Evolutionary conservation across 495 filamentous ascomycete genomes (phyloP), one percentile per base, ranked within the genome.

Genomic region (Tuber melanosporum): DNA sequence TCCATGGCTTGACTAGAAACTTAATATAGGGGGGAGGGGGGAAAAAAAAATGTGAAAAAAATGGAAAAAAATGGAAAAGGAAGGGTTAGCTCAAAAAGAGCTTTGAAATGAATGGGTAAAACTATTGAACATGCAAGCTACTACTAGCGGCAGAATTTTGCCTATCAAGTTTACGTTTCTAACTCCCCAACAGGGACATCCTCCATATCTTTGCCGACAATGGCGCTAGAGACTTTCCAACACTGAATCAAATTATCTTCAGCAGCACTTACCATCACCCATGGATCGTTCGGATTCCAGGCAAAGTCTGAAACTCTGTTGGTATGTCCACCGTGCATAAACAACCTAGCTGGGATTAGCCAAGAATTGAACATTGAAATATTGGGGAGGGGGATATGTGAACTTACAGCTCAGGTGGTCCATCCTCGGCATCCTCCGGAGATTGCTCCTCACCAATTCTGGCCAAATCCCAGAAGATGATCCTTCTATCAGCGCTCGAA

Each of bases 291-390:
- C 76, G 90, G 88, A 83, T 98, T 99, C 94, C 95, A 99, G 86
- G 91, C 94, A 81, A 99, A 98, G 85, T 99, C 96, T 15, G 92
- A 92, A 62, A 99, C 90, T 74, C 94, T 91, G 83, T 97, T 97
- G 22, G 95, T 99, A 85, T 98, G 96, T 39, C 96, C 96, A 76
- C 95, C 96, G 81, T 99, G 96, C 95, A 99, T 99, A 84, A 99
- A 99, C 20, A 97, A 86, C 71, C 92, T 93, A 78, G 71, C 49
- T 17, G 36, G 62, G 20, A 81, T 73, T 84, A 82, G 86, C 83
- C 69, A 74, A 77, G 43, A 75, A 41, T 41, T 46, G 47, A 70
- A 20, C 43, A 73, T 47, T 57, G 43, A 10, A 62, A 10, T 57
- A 14, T 52, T 36, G n/a, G 78, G 70, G 32, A 1, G 32, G 43